These are phyloP conservation scores for Nepenthes mirabilis DNA, from an alignment of 148 eudicot genomes.

Conservation along the genomic window DNA sequence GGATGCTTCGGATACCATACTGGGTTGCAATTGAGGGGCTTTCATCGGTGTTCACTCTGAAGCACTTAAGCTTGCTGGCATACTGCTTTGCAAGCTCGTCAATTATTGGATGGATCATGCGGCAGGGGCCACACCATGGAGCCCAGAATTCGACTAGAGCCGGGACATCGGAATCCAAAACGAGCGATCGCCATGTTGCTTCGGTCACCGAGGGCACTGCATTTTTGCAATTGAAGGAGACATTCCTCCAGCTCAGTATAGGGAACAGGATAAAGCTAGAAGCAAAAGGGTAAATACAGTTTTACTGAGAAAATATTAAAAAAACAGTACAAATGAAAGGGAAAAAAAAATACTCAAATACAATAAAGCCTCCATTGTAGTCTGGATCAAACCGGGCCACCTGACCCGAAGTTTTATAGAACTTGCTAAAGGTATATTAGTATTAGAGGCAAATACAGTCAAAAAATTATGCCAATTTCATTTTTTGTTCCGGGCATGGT, in stretches of 20 bases:
- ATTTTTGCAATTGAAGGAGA: constrained; percentile 4
- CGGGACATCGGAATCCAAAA: constrained; percentile 42
- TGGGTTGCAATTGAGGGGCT: constrained; percentile 57
- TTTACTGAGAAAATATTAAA: too few species aligned
- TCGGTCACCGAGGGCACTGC: constrained; percentile 60
- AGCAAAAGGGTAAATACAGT: too few species aligned
- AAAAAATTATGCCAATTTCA: too few species aligned
- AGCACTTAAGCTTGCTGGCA: constrained; percentile 69
- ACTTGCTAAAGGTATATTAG: too few species aligned
- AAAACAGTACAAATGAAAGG: not conserved
- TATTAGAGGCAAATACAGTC: too few species aligned
- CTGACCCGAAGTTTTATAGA: too few species aligned
- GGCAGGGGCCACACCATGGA: constrained; percentile 98
- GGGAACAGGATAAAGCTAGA: too few species aligned
- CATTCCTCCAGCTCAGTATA: too few species aligned
- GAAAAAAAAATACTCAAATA: not conserved
- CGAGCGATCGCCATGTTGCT: constrained; percentile 47
- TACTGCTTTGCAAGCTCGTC: constrained; percentile 66
- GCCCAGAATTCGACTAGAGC: constrained; percentile 96
- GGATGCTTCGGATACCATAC: constrained; percentile 88
- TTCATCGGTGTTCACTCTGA: constrained; percentile 81
- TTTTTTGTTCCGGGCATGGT: too few species aligned
- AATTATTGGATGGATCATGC: constrained; percentile 74
- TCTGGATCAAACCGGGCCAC: too few species aligned
- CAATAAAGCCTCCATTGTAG: too few species aligned